Conservation (phyloP, 1,284 basidiomycete genomes). For the Cutaneotrichosporon arboriforme region DNA sequence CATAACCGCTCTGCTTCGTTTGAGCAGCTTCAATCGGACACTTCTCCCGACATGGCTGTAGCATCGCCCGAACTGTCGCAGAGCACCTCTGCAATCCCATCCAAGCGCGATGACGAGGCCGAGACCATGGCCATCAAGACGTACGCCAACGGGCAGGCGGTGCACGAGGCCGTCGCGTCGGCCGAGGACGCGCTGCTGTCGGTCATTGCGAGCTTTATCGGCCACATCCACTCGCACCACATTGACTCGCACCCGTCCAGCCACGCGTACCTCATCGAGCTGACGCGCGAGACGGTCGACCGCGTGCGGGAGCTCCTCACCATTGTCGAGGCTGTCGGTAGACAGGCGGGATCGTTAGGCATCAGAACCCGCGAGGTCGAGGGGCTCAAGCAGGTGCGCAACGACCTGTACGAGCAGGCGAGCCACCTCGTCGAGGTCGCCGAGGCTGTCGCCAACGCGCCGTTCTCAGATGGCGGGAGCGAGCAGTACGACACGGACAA, state of each 20-base stretch:
- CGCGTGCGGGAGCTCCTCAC: constrained; percentile 83
- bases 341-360: constrained; percentile 54
- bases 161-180: constrained; percentile 50
- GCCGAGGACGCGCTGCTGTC: constrained; percentile 87
- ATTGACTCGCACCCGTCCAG: constrained; percentile 81
- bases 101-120: neutral
- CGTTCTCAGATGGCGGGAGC: constrained; percentile 43
- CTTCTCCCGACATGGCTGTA: constrained; percentile 6
- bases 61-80: constrained; percentile 3
- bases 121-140: constrained; percentile 9
- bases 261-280: constrained; percentile 87
- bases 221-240: constrained; percentile 89
- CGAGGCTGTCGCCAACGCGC: constrained; percentile 56
- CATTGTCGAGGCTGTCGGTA: constrained; percentile 83
- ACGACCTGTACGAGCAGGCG: constrained; percentile 76
- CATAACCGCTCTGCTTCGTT: constrained; percentile 9
- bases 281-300: constrained; percentile 88
- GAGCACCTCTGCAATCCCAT: constrained; percentile 1
- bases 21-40: neutral
- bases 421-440: constrained; percentile 83
- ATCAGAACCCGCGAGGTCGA: constrained; percentile 54
- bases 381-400: constrained; percentile 65
- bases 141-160: constrained; percentile 25
- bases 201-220: constrained; percentile 93
- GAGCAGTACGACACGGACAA: constrained; percentile 75